phyloP scores from a whole-genome alignment of 169 alveolate genomes.

The Theileria luwenshuni region DNA sequence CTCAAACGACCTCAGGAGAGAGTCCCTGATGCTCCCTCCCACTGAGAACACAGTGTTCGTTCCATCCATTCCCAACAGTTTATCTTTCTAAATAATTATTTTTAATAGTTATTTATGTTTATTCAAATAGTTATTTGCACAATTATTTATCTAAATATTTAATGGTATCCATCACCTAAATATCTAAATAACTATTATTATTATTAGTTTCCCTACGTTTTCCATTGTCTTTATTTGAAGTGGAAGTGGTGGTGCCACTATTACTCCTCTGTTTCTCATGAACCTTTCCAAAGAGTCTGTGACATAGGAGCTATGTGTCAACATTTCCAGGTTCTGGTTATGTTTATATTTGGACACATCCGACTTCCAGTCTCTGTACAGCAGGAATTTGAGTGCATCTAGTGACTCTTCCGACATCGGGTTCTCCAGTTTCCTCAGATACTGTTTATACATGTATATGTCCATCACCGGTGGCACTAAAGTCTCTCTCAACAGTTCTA shows the following conservation, averaged over 20 bases:
- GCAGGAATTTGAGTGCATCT: conserved; percentile 51
- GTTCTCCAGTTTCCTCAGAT: conserved; percentile 55
- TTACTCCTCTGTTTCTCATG: conserved; percentile 50
- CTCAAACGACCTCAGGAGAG: conserved; percentile 13
- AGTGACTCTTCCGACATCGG: conserved; percentile 61
- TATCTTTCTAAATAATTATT: conserved; percentile 14
- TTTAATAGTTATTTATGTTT: not conserved
- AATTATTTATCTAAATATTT: not conserved
- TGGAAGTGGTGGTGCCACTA: conserved; percentile 29
- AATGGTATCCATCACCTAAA: not conserved
- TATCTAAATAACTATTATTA: not conserved
- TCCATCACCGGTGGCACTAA: conserved; percentile 68
- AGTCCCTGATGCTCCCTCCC: conserved; percentile 7
- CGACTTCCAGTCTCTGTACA: conserved; percentile 41
- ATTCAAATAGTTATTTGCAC: not conserved
- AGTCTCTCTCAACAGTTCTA: conserved; percentile 61
- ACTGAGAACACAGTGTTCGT: conserved; percentile 42
- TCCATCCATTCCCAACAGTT: conserved; percentile 29
- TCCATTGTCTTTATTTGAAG: conserved; percentile 24
- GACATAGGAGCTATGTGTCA: conserved; percentile 25
- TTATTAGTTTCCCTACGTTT: no score
- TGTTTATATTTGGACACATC: conserved; percentile 33
- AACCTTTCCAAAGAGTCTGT: conserved; percentile 42
- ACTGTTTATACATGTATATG: conserved; percentile 60
- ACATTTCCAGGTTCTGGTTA: conserved; percentile 17